phyloP scores from a whole-genome alignment of 768 basidiomycete genomes.

The Trametes cinnabarina region DNA sequence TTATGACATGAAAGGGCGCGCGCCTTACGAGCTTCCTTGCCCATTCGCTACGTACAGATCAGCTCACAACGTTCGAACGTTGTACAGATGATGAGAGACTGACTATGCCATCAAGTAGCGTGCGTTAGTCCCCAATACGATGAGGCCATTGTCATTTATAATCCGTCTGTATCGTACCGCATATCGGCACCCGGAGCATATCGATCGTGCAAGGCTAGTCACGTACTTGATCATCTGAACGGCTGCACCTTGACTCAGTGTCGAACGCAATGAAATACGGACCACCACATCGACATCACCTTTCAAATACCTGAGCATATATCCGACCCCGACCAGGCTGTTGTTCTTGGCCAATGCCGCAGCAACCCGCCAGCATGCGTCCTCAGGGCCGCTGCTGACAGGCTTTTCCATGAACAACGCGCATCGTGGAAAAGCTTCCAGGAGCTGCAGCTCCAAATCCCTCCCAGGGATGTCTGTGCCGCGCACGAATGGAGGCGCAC shows the following conservation, averaged over 20 bases:
- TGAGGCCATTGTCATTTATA: slow-evolving; percentile 47
- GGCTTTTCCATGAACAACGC: slow-evolving; percentile 48
- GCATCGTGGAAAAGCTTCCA: slow-evolving; percentile 41
- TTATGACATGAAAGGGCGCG: not conserved
- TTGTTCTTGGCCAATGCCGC: not conserved
- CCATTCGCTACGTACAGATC: slow-evolving; percentile 19
- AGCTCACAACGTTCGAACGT: not conserved
- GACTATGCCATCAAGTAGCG: slow-evolving; percentile 44
- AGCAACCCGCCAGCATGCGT: slow-evolving; percentile 22
- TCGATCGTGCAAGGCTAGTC: not conserved
- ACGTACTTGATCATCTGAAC: slow-evolving; percentile 46
- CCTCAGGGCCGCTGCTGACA: slow-evolving; percentile 32
- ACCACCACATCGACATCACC: too few species aligned
- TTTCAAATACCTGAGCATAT: slow-evolving; percentile 45
- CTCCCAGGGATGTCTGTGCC: slow-evolving; percentile 39
- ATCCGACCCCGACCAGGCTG: slow-evolving; percentile 26
- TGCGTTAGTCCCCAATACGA: slow-evolving; percentile 51
- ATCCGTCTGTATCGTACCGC: slow-evolving; percentile 27
- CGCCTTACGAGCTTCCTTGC: slow-evolving; percentile 20
- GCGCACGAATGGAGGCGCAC: slow-evolving; percentile 41
- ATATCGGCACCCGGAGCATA: not conserved
- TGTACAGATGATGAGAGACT: not conserved
- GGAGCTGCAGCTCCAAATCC: slow-evolving; percentile 44
- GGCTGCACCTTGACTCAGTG: slow-evolving; percentile 22
- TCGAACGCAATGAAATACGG: too few species aligned